Evolutionary conservation across 108 stramenopile genomes (phyloP), one percentile per base, ranked within the genome.

Genomic region (Schizochytrium sp.): DNA sequence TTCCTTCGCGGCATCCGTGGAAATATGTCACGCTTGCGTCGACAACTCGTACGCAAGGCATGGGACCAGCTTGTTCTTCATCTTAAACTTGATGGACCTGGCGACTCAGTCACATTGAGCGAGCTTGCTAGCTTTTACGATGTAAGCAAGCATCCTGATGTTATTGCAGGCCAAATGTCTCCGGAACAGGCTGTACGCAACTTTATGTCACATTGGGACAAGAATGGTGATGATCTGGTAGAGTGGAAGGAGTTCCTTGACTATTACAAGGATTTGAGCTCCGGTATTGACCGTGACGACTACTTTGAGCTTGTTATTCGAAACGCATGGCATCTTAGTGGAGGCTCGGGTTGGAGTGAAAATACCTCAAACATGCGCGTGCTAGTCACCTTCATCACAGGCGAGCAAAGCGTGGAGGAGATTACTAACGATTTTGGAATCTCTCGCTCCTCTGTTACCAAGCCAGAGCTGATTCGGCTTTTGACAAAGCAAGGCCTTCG

Each of bases 261-360:
- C 87, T 92, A 92, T 73, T 92, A 92, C 88, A 88, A 89, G 46
- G 89, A 89, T 72, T 45, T 92, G 3, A 55, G 56, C 45, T 73
- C 87, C 19, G 57, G 72, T 57, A 92, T 92, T 57, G 89, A 89
- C 56, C 69, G 87, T 69, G 92, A 92, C 58, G 92, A 92, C 57
- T 89, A 91, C 87, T 92, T 92, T 83, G 92, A 92, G 61, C 73
- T 91, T 3, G 45, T 91, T 56, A 92, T 92, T 56, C 89, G 92
- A 40, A 92, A 92, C 61, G 92, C 92, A 13, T 92, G 92, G 92
- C 92, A 92, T 45, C 76, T 92, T n/a, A 17, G 38, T 19, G 92
- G 92, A 2, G 92, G 92, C 3, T 12, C 4, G 13, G 92, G 92
- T 7, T 58, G 46, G 72, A 50, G 58, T 17, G 92, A 89, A 45